Evolutionary conservation across 768 basidiomycete species (phyloP), one percentile per base, ranked within the genome.

Genomic region (Roridomyces roridus): DNA sequence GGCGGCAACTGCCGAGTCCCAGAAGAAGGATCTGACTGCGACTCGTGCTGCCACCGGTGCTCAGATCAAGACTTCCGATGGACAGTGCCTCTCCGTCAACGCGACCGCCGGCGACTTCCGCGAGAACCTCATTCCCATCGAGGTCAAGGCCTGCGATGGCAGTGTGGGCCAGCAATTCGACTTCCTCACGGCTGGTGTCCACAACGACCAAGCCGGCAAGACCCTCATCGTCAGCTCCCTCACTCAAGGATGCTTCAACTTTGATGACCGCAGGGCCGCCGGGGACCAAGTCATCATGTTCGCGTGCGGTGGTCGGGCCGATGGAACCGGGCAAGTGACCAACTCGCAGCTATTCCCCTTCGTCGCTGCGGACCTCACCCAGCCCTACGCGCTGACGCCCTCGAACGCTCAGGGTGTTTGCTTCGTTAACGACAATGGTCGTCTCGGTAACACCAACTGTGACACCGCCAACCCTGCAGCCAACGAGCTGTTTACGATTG

Each of bases 121-220:
- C 20, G 65, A 68, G 50, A 73, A 74, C 62, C 67, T 74, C 39
- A 68, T 74, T 37, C 70, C 69, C 41, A 37, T 72, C 18, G 56
- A 65, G 5, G 21, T 70, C 35, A 66, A 67, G 58, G 51, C 52
- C 17, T 72, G 73, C 51, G 67, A 72, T 39, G 29, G 64, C 10
- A 57, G 66, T 8, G 70, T 64, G 15, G 68, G 66, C 3, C 71
- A 71, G 48, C 67, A 70, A 54, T 74, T 69, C 37, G 73, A 74
- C 52, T 62, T 74, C 21, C 65, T 74, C 44, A 70, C 71, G 12
- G 31, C 31, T 15, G 31, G 67, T 1, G 35, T 21, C 20, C 65
- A 67, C 52, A 60, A 67, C 47, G 51, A 67, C 52, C 50, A 51
- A 14, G 42, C 57, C 14, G 64, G 64, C 17, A 59, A 51, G 26